phyloP scores from a whole-genome alignment of 2,329 filamentous ascomycete species.

The Orbilia brochopaga region DNA sequence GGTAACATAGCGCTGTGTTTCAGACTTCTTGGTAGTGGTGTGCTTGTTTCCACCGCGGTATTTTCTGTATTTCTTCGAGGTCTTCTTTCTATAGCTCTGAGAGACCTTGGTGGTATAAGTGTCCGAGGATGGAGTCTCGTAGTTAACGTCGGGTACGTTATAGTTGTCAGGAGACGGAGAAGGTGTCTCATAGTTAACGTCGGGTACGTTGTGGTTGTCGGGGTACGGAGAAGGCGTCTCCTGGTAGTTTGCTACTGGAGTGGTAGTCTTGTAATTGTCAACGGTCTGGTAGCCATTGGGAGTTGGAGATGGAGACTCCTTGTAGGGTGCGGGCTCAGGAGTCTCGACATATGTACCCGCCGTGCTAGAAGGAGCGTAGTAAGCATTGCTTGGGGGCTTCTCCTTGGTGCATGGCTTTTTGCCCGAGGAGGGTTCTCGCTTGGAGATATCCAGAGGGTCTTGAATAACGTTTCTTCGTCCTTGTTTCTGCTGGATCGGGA shows the following conservation, averaged over 20 bases:
- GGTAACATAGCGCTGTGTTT: neutral
- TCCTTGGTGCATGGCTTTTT: slow-evolving; percentile 23
- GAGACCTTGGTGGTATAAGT: neutral
- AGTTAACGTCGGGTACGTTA: too few species aligned
- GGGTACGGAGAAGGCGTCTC: neutral
- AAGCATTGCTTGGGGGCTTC: slow-evolving; percentile 4
- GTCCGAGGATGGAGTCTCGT: too few species aligned
- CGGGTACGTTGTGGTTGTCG: too few species aligned
- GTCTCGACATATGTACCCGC: neutral
- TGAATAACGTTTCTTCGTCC: slow-evolving; percentile 33
- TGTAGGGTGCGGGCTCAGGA: slow-evolving; percentile 1
- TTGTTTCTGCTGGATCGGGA: slow-evolving; percentile 28
- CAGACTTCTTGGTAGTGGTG: neutral
- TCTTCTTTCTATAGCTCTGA: neutral
- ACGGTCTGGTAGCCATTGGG: slow-evolving; percentile 11
- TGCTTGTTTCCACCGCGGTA: neutral
- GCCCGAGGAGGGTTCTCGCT: slow-evolving; percentile 11
- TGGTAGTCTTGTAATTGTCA: slow-evolving; percentile 10
- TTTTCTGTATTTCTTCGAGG: neutral
- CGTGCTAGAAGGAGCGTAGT: slow-evolving; percentile 3
- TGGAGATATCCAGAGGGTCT: slow-evolving; percentile 12
- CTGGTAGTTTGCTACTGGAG: neutral
- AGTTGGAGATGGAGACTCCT: neutral
- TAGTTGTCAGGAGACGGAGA: neutral
- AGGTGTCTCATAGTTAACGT: too few species aligned